Conservation (phyloP, 495 filamentous ascomycete genomes). For the Tirmania nivea region DNA sequence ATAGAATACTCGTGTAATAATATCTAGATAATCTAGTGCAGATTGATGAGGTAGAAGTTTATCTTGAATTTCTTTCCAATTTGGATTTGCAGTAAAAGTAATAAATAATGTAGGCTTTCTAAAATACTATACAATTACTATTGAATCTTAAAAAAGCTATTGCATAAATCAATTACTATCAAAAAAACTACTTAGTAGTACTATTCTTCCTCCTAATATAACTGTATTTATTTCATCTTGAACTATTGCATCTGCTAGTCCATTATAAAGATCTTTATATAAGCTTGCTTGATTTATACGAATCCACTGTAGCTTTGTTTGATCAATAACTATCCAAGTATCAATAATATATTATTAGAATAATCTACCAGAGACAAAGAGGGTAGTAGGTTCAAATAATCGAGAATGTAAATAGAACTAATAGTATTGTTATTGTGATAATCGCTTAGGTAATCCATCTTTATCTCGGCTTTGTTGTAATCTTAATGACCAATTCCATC, state of each 20-base stretch:
- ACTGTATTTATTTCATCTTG: neutral
- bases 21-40: slow-evolving; percentile 1
- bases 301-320: slow-evolving; percentile 3
- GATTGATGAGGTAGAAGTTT: slow-evolving; percentile 1
- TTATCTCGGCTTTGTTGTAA: slow-evolving; percentile 2
- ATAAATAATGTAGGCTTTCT: slow-evolving; percentile 9
- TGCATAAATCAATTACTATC: no score
- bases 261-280: slow-evolving; percentile 6
- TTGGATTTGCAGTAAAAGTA: slow-evolving; percentile 10
- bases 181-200: no score
- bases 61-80: no score
- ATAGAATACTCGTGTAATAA: slow-evolving; percentile 5
- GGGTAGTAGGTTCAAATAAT: no score
- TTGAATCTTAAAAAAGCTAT: no score
- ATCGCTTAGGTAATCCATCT: no score
- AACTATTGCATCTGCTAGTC: slow-evolving; percentile 4
- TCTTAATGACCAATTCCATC: slow-evolving; percentile 3
- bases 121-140: slow-evolving; percentile 7
- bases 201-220: slow-evolving; percentile 1
- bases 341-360: no score
- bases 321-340: no score
- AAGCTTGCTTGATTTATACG: slow-evolving; percentile 4
- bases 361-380: no score
- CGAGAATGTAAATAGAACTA: no score
- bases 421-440: no score